These are phyloP conservation scores for Tripterygium wilfordii DNA, from an alignment of 177 flowering plant species.

Conservation along the genomic window DNA sequence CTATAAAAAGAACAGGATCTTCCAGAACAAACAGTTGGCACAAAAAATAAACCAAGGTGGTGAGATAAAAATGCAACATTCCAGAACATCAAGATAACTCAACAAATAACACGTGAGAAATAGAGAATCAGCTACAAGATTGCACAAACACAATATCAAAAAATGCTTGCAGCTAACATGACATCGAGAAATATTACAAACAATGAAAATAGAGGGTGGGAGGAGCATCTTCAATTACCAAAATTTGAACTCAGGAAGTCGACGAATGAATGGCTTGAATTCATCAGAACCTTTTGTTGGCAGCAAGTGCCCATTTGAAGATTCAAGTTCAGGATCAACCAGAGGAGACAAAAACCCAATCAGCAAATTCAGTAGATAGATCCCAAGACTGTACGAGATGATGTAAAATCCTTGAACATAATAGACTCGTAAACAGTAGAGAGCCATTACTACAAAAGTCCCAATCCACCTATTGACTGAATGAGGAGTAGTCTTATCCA, in stretches of 20 bases:
- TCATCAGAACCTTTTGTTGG: conserved; percentile 69
- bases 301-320: conserved; percentile 36
- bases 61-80: neutral
- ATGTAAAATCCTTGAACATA: conserved; percentile 58
- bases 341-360: conserved; percentile 67
- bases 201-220: neutral
- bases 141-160: neutral
- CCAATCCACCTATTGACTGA: conserved; percentile 45
- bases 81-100: neutral
- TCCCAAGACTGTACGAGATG: conserved; percentile 59
- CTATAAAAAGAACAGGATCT: too few relatives aligned
- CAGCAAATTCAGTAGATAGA: conserved; percentile 54
- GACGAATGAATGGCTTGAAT: conserved; percentile 68
- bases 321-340: conserved; percentile 60
- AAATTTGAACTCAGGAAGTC: conserved; percentile 71
- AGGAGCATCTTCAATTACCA: conserved; percentile 21
- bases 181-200: neutral
- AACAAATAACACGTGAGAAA: neutral
- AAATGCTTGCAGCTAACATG: too few relatives aligned
- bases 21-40: too few relatives aligned
- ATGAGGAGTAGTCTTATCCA: conserved; percentile 56
- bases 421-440: conserved; percentile 33
- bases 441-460: conserved; percentile 18
- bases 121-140: neutral
- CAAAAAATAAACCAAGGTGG: too few relatives aligned